These are phyloP conservation scores for Candida endomychidarum DNA, from an alignment of 805 yeast genomes.

Conservation along the genomic window DNA sequence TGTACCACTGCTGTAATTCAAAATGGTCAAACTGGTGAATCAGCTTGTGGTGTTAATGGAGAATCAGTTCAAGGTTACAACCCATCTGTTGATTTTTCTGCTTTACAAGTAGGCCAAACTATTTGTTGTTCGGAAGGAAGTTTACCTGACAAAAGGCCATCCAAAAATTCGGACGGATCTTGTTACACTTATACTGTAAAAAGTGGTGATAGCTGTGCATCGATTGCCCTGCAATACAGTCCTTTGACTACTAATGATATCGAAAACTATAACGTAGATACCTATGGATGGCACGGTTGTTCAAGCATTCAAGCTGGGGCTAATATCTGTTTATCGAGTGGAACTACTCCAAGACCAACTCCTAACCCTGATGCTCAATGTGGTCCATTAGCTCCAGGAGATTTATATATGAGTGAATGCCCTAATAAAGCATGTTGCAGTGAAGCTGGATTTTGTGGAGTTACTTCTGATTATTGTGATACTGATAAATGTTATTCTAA, in stretches of 20 bases:
- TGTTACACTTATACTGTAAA: slow-evolving; percentile 16
- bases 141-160: slow-evolving; percentile 14
- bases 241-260: slow-evolving; percentile 11
- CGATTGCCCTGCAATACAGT: slow-evolving; percentile 11
- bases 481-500: slow-evolving; percentile 19
- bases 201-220: slow-evolving; percentile 17
- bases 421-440: slow-evolving; percentile 22
- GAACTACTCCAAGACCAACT: slow-evolving; percentile 19
- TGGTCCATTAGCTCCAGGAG: slow-evolving; percentile 22
- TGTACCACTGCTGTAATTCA: slow-evolving; percentile 11
- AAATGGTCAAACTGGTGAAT: not conserved
- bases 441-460: slow-evolving; percentile 18
- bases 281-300: slow-evolving; percentile 20
- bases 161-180: slow-evolving; percentile 18
- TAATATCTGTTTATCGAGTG: slow-evolving; percentile 18
- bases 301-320: slow-evolving; percentile 7
- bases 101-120: slow-evolving; percentile 12
- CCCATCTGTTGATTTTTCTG: slow-evolving; percentile 10
- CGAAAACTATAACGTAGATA: slow-evolving; percentile 14
- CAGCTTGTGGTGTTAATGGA: slow-evolving; percentile 13
- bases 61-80: slow-evolving; percentile 14
- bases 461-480: slow-evolving; percentile 17
- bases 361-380: slow-evolving; percentile 18
- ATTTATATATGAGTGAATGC: slow-evolving; percentile 15
- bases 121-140: slow-evolving; percentile 14